Conservation (phyloP, 202 grass and related monocot species). For the Setaria viridis region DNA sequence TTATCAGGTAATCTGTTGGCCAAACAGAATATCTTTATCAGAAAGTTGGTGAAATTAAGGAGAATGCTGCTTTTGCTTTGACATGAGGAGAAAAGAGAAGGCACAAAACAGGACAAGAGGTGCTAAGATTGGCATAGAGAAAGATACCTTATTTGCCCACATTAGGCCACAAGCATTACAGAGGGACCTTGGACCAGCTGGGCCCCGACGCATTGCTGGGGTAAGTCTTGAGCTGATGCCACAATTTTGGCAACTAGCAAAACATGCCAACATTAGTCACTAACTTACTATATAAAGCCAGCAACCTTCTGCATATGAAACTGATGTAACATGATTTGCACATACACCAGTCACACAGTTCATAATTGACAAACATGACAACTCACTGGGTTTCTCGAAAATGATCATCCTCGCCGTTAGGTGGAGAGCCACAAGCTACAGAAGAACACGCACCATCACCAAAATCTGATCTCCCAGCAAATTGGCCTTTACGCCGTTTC, state of each 20-base stretch:
- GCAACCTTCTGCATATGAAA: constrained; percentile 28
- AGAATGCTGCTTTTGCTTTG: constrained; percentile 15
- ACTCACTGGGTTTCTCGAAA: constrained; percentile 64
- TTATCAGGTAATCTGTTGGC: constrained; percentile 13
- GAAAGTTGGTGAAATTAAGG: neutral
- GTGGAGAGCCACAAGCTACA: constrained; percentile 42
- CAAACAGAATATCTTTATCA: neutral
- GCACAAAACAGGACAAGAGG: constrained; percentile 1
- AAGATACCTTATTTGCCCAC: constrained; percentile 76
- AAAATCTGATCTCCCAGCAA: constrained; percentile 67
- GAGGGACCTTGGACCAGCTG: constrained; percentile 71
- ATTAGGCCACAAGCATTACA: constrained; percentile 77
- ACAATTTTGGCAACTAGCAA: constrained; percentile 74
- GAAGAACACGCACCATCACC: constrained; percentile 53
- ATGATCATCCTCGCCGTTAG: constrained; percentile 52
- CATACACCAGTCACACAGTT: constrained; percentile 4
- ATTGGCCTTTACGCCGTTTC: constrained; percentile 74
- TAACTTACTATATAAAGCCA: constrained; percentile 31
- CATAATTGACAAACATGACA: constrained; percentile 34
- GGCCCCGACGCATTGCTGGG: constrained; percentile 77
- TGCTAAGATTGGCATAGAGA: constrained; percentile 24
- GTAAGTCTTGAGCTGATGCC: constrained; percentile 66
- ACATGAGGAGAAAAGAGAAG: neutral
- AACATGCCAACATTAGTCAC: constrained; percentile 40
- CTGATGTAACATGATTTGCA: constrained; percentile 36